Percentiles rank a stretch among this genome's conserved stretches.
Conservation (phyloP, 352 stramenopile genomes). For the Pythium angustatum region DNA sequence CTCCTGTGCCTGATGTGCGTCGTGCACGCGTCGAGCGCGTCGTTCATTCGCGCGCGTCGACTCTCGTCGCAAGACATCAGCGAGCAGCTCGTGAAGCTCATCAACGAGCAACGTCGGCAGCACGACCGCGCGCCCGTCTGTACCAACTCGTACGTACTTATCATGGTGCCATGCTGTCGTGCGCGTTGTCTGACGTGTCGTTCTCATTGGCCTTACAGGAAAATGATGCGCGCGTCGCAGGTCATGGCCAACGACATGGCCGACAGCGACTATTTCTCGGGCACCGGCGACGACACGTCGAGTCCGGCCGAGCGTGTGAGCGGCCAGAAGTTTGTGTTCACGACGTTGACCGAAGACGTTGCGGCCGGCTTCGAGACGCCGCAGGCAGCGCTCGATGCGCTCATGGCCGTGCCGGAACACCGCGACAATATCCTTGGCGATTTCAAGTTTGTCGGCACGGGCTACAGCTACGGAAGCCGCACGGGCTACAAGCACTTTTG, state of each 20-base stretch:
- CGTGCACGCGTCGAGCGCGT: slow-evolving; percentile 7
- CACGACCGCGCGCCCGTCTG: slow-evolving; percentile 26
- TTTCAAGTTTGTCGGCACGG: slow-evolving; percentile 26
- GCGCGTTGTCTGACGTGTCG: not conserved
- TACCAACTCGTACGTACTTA: slow-evolving; percentile 26
- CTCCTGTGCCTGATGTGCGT: slow-evolving; percentile 11
- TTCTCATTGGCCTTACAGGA: slow-evolving; percentile 16
- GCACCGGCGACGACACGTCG: slow-evolving; percentile 50
- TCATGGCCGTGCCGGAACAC: slow-evolving; percentile 32
- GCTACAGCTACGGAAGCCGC: slow-evolving; percentile 26
- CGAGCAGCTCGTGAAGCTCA: slow-evolving; percentile 27
- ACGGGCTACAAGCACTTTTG: slow-evolving; percentile 33
- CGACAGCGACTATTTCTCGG: slow-evolving; percentile 28
- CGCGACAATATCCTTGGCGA: slow-evolving; percentile 34
- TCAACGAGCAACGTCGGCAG: slow-evolving; percentile 26
- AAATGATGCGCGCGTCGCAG: slow-evolving; percentile 29
- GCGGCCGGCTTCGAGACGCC: slow-evolving; percentile 31
- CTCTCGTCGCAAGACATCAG: slow-evolving; percentile 20
- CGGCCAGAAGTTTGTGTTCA: slow-evolving; percentile 43
- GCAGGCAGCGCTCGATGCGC: slow-evolving; percentile 27
- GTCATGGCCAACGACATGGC: slow-evolving; percentile 35
- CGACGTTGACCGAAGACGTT: slow-evolving; percentile 37
- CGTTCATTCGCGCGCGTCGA: slow-evolving; percentile 28
- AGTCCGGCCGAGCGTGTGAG: slow-evolving; percentile 49
- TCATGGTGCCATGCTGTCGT: not conserved